Evolutionary conservation across 345 rosid species (phyloP), one percentile per base, ranked within the genome.

Genomic region (Capsella bursapastoris): DNA sequence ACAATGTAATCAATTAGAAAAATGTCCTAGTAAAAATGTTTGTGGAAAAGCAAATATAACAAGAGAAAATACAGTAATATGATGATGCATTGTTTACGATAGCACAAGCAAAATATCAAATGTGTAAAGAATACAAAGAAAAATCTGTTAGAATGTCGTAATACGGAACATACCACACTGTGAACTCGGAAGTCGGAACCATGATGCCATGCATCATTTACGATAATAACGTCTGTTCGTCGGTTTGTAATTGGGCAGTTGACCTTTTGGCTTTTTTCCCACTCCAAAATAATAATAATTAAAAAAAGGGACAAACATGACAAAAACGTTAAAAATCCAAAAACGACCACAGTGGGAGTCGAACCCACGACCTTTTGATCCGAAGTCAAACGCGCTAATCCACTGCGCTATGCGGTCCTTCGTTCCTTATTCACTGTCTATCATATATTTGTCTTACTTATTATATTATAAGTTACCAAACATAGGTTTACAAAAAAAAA

Each of bases 311-410:
- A 48, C 0, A 15, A 7, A 16, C 22, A 16, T 22, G 25, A 22
- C 25, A 22, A 22, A 22, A 22, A 22, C 25, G 25, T 22, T 22
- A 22, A 22, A 22, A 22, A 22, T 22, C 25, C 25, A 22, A 22
- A 22, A 8, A 3, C 88, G 90, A 87, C 92, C 91, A 89, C 92
- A 91, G 92, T 85, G 95, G 90, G 90, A 82, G 90, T 86, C 93
- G 91, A 89, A 84, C 89, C 89, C 90, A 84, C 95, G 92, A 89
- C 90, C 82, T 79, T 68, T 74, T 88, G 91, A 90, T 87, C 92
- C 94, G 92, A 90, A 90, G 94, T 89, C 90, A 89, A 84, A 92
- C 91, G 93, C 95, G 90, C 95, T 86, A 88, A 90, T 90, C 91
- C 90, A 87, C 92, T 90, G 90, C 3, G 7, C 43, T 38, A 38